These are phyloP conservation scores for Leptodontidium sp. DNA, from an alignment of 2,329 filamentous ascomycete species.

Conservation along the genomic window DNA sequence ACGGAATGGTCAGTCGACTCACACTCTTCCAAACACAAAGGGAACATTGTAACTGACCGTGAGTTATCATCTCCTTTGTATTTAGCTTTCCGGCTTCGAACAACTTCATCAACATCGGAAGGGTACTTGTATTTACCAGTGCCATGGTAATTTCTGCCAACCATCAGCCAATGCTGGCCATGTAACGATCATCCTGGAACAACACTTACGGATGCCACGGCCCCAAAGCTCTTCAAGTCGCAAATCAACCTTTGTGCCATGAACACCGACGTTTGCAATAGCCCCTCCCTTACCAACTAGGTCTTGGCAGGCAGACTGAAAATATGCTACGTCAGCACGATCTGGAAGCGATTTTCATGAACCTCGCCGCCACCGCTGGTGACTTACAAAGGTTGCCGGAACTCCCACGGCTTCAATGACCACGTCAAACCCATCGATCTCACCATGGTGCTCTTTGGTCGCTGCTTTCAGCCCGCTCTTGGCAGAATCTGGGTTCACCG, in stretches of 20 bases:
- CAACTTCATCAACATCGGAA: constrained; percentile 20
- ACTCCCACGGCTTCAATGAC: constrained; percentile 66
- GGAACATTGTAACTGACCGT: constrained; percentile 4
- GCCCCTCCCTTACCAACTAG: constrained; percentile 59
- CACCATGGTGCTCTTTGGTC: constrained; percentile 51
- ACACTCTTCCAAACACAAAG: not conserved
- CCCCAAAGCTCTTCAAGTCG: constrained; percentile 62
- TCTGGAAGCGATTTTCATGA: not conserved
- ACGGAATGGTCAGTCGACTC: not conserved
- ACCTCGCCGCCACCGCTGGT: too few relatives aligned
- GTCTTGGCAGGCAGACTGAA: constrained; percentile 54
- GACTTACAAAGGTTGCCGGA: constrained; percentile 56
- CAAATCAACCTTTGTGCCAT: constrained; percentile 58
- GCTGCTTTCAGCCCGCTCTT: constrained; percentile 44
- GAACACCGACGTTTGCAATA: constrained; percentile 65
- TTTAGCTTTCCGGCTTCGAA: constrained; percentile 18
- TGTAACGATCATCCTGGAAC: not conserved
- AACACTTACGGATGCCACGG: constrained; percentile 57
- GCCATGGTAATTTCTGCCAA: constrained; percentile 21
- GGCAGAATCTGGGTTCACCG: constrained; percentile 51
- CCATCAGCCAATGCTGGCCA: not conserved
- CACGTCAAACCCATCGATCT: constrained; percentile 57
- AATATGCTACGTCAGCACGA: not conserved
- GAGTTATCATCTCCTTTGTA: constrained; percentile 22
- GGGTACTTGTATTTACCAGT: constrained; percentile 15